A percentile compares a stretch with the other conserved stretches of the same genome.
Evolutionary conservation across 441 rosid genomes (phyloP).

Genomic region (Flueggea neowawraea): DNA sequence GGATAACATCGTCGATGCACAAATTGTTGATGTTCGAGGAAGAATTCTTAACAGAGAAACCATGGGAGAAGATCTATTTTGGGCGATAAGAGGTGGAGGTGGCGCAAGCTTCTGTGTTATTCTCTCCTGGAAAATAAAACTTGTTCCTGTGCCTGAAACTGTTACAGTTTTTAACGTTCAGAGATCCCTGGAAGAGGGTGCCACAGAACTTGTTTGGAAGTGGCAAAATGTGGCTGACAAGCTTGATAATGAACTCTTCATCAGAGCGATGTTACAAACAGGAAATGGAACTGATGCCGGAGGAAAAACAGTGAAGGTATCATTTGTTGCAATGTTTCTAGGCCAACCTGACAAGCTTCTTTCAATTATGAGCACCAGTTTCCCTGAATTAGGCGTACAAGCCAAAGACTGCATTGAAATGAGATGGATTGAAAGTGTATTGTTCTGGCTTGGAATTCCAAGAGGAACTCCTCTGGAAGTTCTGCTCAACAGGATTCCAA

Average conservation of each 20-base stretch:
- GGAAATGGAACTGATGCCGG: constrained; percentile 14
- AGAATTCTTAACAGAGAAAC: constrained; percentile 28
- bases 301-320: constrained; percentile 23
- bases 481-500: constrained; percentile 21
- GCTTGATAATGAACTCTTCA: no score
- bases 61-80: constrained; percentile 59
- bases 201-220: constrained; percentile 38
- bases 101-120: constrained; percentile 63
- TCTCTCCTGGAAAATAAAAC: constrained; percentile 56
- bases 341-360: constrained; percentile 38
- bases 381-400: constrained; percentile 43
- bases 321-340: constrained; percentile 41
- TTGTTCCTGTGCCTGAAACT: constrained; percentile 47
- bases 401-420: constrained; percentile 35
- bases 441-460: constrained; percentile 25
- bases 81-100: constrained; percentile 80
- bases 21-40: constrained; percentile 43
- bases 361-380: constrained; percentile 27
- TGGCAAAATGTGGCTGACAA: constrained; percentile 57
- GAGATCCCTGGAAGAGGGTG: constrained; percentile 29
- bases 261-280: constrained; percentile 24
- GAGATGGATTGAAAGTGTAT: constrained; percentile 45
- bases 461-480: constrained; percentile 20
- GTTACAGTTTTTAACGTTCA: constrained; percentile 46
- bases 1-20: constrained; percentile 55